Base-by-base conservation (phyloP, 495 filamentous ascomycete species). In the Tuber aestivum region DNA sequence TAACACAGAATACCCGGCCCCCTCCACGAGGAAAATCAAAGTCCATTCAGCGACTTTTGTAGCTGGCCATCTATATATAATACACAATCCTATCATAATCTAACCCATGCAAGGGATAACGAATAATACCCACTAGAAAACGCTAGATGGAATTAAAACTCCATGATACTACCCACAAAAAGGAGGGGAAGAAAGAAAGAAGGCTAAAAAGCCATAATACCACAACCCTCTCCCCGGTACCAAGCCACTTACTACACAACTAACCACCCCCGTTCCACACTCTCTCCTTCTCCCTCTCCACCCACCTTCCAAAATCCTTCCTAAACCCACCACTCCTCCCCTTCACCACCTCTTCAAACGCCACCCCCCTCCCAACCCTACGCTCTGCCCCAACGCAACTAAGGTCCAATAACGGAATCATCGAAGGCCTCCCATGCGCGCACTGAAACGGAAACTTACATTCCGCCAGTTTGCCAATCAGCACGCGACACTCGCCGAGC, bases 391-490 rank as follows among this genome's bases (percentile, higher is more conserved):
- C 42, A 21, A 76, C 18, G 45, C n/a, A 72, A 3, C 77, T 45
- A 48, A 82, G 72, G 69, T 92, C 89, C 12, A 93, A 85, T 35
- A 94, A 81, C 7, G 93, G 93, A 16, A 93, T 87, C 89, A 94
- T 91, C 40, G 90, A 90, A 35, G 92, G 91, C 77, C 93, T 89
- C 42, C 92, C 94, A 86, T 94, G 94, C 27, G 93, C 95, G 83
- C 95, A 99, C 80, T 95, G 92, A 79, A 97, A 98, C 9, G 96
- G 95, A 81, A 98, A 95, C 1, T 86, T 89, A 77, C 92, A 96
- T 3, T 80, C 80, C 14, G 90, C 87, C 44, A 99, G 85, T 61
- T 86, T 87, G 20, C 77, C 61, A 16, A 97, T 84, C 27, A 99
- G 83, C 21, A 81, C 83, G 69, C 86, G 80, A 82, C 94, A 97